These are phyloP conservation scores for Aspergillus piperis DNA, from an alignment of 2,329 filamentous ascomycete genomes.

Conservation along the genomic window DNA sequence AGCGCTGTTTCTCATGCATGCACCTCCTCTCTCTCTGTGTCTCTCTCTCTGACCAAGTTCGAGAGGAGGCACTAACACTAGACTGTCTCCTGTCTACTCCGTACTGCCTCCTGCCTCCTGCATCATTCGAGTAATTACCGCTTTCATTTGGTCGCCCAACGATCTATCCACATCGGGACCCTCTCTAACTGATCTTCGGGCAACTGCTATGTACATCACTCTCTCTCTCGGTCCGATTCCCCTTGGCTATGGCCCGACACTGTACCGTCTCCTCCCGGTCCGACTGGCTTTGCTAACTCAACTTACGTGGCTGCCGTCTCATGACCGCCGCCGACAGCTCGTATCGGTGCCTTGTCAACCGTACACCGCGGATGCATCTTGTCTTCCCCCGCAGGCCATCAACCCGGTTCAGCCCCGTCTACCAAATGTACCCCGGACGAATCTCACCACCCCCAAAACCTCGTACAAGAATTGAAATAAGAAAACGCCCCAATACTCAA, in stretches of 20 bases:
- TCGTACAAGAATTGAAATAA: background rate
- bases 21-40: background rate
- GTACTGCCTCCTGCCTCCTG: background rate
- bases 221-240: background rate
- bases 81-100: background rate
- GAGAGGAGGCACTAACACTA: background rate
- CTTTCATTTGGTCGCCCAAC: background rate
- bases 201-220: background rate
- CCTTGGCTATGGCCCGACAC: background rate
- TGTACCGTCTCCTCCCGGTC: background rate
- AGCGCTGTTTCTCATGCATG: background rate
- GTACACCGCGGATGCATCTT: background rate
- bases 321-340: background rate
- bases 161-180: background rate
- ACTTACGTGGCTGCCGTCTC: background rate
- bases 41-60: background rate
- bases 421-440: background rate
- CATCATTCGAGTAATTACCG: background rate
- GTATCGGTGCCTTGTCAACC: background rate
- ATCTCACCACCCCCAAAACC: background rate
- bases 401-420: background rate
- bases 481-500: background rate
- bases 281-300: background rate
- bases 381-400: background rate
- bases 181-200: background rate